These are phyloP conservation scores for Brasilioporus rufonigricans DNA, from an alignment of 768 basidiomycete genomes.

Conservation along the genomic window DNA sequence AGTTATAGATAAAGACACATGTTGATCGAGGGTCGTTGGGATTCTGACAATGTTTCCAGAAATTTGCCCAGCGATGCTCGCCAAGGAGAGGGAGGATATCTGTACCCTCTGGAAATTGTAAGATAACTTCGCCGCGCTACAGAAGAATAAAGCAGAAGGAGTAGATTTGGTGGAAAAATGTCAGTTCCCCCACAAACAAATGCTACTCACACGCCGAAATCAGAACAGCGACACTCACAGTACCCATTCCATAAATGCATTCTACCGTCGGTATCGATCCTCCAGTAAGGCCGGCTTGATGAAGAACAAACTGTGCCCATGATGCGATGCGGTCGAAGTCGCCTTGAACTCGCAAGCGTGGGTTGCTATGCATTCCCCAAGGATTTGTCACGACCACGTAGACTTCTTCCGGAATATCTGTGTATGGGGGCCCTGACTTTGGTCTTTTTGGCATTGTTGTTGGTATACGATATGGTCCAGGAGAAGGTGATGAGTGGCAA, in stretches of 20 bases:
- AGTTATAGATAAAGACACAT: slow-evolving; percentile 30
- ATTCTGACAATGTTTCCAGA: slow-evolving; percentile 1
- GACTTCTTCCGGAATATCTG: slow-evolving; percentile 15
- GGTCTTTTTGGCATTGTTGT: slow-evolving; percentile 18
- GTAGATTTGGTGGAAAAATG: too few species aligned
- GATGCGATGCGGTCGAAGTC: slow-evolving; percentile 26
- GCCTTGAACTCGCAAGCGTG: slow-evolving; percentile 1
- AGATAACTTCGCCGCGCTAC: slow-evolving; percentile 30
- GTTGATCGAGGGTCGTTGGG: slow-evolving; percentile 19
- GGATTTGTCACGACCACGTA: slow-evolving; percentile 27
- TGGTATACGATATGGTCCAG: background rate
- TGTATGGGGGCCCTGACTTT: slow-evolving; percentile 30
- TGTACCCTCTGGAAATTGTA: slow-evolving; percentile 26
- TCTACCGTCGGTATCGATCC: slow-evolving; percentile 17
- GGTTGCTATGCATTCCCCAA: slow-evolving; percentile 17
- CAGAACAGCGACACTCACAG: slow-evolving; percentile 20
- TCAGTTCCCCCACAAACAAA: too few species aligned
- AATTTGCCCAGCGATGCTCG: slow-evolving; percentile 22
- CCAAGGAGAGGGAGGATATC: slow-evolving; percentile 29
- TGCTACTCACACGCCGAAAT: background rate
- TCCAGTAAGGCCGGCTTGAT: slow-evolving; percentile 14
- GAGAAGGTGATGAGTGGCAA: slow-evolving; percentile 1
- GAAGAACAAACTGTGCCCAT: slow-evolving; percentile 26
- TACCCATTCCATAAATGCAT: slow-evolving; percentile 29
- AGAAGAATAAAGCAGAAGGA: too few species aligned